Base-by-base conservation (phyloP, 306 rosid genomes). In the Comarum palustre region DNA sequence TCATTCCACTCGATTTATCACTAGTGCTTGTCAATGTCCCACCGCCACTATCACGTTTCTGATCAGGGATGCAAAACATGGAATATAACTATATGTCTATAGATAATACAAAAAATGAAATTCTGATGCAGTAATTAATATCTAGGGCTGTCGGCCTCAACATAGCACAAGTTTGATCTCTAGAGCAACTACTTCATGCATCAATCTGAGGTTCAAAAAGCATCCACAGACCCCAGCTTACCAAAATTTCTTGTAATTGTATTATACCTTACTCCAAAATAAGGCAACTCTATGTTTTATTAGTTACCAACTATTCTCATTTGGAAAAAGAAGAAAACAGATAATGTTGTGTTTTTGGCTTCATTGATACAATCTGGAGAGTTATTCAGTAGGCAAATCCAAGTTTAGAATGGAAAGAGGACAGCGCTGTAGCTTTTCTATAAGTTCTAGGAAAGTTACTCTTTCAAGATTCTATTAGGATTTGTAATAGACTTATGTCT, bases 1-100 rank as follows among this genome's bases (percentile, higher is more conserved):
- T 91, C 48, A 88, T 90, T 75, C 96, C 98, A 79, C 96, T 91
- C 39, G 95, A 94, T 86, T 84, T 91, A 78, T 94, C 98, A 77
- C 96, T 91, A 5, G 85, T 67, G 84, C 85, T 87, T 66, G 92
- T 79, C 79, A 87, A 76, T 71, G 86, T 51, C 74, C 87, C 83
- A 47, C 61, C 65, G 52, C 90, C 86, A 84, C 84, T 80, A 77
- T 94, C 98, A 72, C 95, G 96, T 94, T 94, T 94, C 98, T 94
- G 91, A 82, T 68, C 61, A 69, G 77, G 61, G 80, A 70, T 54
- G 55, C 32, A 78, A 61, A 67, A 85, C 70, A 62, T 70, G 79
- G 34, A 75, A 83, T 72, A 42, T 31, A 19, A 70, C n/a, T n/a
- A n/a, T n/a, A n/a, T n/a, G 36, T 59, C 27, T 54, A 29, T 2